Conservation (phyloP, 2,329 filamentous ascomycete genomes). For the Hypoxylon sp. region DNA sequence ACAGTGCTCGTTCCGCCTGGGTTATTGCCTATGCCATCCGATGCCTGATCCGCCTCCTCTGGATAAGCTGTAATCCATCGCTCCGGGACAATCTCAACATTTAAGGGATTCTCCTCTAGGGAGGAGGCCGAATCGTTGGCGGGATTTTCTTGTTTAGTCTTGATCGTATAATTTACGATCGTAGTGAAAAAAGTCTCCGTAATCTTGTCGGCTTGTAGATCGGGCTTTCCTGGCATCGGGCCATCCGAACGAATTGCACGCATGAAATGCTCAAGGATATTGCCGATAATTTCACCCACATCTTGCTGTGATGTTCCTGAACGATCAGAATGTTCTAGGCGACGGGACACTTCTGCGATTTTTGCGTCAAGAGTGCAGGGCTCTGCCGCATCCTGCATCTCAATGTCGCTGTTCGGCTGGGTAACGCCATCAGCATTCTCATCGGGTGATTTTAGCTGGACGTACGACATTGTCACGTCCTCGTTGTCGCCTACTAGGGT, state of each 20-base stretch:
- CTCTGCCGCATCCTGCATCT: constrained; percentile 48
- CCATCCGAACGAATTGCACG: constrained; percentile 84
- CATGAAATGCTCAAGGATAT: constrained; percentile 90
- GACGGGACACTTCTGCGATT: constrained; percentile 56
- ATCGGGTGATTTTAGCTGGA: constrained; percentile 50
- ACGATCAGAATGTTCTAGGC: constrained; percentile 63
- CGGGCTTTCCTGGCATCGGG: constrained; percentile 70
- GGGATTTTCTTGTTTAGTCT: constrained; percentile 54
- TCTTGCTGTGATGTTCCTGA: constrained; percentile 84
- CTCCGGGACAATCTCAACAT: constrained; percentile 73
- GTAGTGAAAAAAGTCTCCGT: constrained; percentile 78
- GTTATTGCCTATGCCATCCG: constrained; percentile 10
- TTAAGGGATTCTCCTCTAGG: constrained; percentile 60
- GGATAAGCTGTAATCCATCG: constrained; percentile 71
- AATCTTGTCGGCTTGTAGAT: constrained; percentile 85
- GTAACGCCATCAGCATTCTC: constrained; percentile 24
- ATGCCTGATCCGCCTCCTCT: constrained; percentile 49
- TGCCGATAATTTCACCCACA: constrained; percentile 95
- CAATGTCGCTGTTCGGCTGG: constrained; percentile 47
- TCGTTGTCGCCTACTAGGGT: constrained; percentile 65
- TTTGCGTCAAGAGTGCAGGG: constrained; percentile 61
- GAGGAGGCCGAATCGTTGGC: constrained; percentile 46
- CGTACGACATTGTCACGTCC: constrained; percentile 56
- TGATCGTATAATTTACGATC: constrained; percentile 72
- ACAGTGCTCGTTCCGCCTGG: constrained; percentile 63